These are phyloP conservation scores for Blastosporella zonata DNA, from an alignment of 1,284 basidiomycete genomes.

Conservation along the genomic window DNA sequence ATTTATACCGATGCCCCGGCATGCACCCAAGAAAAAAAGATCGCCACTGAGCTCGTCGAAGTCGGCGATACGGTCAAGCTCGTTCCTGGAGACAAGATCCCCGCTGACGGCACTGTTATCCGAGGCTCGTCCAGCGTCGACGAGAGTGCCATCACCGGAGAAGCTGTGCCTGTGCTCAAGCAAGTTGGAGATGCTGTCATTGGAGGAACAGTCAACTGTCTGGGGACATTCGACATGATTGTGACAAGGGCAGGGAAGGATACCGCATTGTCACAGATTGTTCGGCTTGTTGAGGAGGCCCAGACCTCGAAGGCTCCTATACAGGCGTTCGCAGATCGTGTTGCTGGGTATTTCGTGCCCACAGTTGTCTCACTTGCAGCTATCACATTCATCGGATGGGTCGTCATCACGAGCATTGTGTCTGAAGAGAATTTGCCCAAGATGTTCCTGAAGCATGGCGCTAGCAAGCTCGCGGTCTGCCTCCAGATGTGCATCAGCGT, in stretches of 20 bases:
- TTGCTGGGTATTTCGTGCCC: conserved; percentile 96
- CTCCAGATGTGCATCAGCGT: conserved; percentile 98
- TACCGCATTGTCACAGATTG: conserved; percentile 94
- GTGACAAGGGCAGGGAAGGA: conserved; percentile 96
- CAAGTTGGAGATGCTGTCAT: conserved; percentile 82
- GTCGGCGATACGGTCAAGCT: conserved; percentile 93
- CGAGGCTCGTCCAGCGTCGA: conserved; percentile 87
- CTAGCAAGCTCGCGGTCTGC: conserved; percentile 88
- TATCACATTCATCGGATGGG: conserved; percentile 86
- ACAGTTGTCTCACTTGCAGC: conserved; percentile 81
- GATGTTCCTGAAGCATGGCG: conserved; percentile 83
- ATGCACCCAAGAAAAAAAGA: conserved; percentile 82
- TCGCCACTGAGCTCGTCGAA: conserved; percentile 93
- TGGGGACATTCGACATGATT: conserved; percentile 93
- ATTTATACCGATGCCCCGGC: conserved; percentile 85
- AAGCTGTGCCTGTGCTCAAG: conserved; percentile 90
- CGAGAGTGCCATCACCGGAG: conserved; percentile 97
- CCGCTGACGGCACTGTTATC: conserved; percentile 91
- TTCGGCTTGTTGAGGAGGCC: conserved; percentile 95
- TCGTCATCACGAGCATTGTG: conserved; percentile 70
- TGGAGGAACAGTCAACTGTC: conserved; percentile 95
- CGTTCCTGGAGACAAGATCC: conserved; percentile 94
- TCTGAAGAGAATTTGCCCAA: conserved; percentile 65
- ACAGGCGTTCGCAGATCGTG: conserved; percentile 92
- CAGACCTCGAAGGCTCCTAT: conserved; percentile 98